phyloP scores from a whole-genome alignment of 2,329 filamentous ascomycete species.

The Podosphaera leucotricha region DNA sequence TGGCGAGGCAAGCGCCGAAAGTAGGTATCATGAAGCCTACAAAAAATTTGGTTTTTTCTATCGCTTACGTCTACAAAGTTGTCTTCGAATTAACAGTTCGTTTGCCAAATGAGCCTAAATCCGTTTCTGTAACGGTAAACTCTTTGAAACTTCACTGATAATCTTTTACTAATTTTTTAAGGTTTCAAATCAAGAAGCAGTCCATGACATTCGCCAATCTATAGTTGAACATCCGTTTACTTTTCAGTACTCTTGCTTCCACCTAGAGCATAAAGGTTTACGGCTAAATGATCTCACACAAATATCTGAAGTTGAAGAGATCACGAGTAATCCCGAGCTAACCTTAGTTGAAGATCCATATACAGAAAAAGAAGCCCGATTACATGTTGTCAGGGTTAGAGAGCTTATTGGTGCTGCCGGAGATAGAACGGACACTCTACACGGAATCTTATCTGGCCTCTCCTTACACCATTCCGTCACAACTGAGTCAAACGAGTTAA shows the following conservation, averaged over 20 bases:
- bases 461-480: constrained; percentile 66
- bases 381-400: constrained; percentile 76
- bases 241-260: constrained; percentile 97
- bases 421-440: constrained; percentile 64
- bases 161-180: constrained; percentile 16
- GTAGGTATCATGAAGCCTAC: background rate
- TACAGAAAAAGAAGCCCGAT: constrained; percentile 90
- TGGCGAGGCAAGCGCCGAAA: background rate
- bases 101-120: constrained; percentile 55
- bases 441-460: constrained; percentile 63
- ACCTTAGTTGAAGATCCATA: constrained; percentile 81
- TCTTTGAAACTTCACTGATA: no score
- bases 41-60: background rate
- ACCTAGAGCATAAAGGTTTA: constrained; percentile 72
- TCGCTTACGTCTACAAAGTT: constrained; percentile 20
- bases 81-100: constrained; percentile 37
- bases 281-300: constrained; percentile 90
- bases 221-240: constrained; percentile 83
- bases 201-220: constrained; percentile 90
- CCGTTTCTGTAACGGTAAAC: constrained; percentile 75
- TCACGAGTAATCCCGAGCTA: constrained; percentile 56
- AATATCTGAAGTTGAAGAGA: constrained; percentile 65
- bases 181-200: constrained; percentile 83
- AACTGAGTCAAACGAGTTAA: constrained; percentile 1
- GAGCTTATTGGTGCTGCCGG: constrained; percentile 86